Base-by-base conservation (phyloP, 169 alveolate species). In the Eimeria acervulina region DNA sequence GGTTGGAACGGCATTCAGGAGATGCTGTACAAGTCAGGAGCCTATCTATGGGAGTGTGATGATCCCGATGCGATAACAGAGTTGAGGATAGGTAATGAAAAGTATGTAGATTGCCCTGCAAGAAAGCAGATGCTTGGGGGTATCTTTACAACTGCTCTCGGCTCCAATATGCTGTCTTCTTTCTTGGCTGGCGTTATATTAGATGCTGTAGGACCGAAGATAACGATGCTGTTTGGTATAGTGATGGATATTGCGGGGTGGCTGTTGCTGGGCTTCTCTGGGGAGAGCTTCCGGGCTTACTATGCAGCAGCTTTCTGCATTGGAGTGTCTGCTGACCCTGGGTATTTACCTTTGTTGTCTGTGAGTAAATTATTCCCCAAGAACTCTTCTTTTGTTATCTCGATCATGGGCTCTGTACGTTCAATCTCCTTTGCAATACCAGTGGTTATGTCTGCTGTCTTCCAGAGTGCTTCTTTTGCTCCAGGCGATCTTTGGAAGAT, bases 1-100 rank as follows among this genome's bases (percentile, higher is more conserved):
- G 97, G 97, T 10, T 95, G 97, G 97, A 89, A 88, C 44, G 97
- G 97, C 95, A 72, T 95, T 63, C 97, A 95, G 23, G 95, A 84
- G 8, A 95, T 95, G 97, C 52, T 95, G 21, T 95, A 95, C 95
- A 95, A 95, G 95, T 81, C 93, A 1, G 97, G 95, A 5, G 97
- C 95, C 36, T 95, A 95, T 51, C 31, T 47, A 26, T 95, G 97
- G 97, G 95, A 61, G 47, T 95, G 97, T 72, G 36, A 31, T 0
- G 84, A 31, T 31, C 90, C 63, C 19, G 2, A 28, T 8, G 21
- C 23, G 6, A 36, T 31, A 4, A 84, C 92, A 19, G 96, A 91
- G 31, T 31, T 76, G 26, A 15, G 66, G 2, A 44, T 88, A 26
- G 96, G 96, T 17, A 40, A 38, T 40, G 44, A 12, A 40, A 88